Evolutionary conservation across 2,329 filamentous ascomycete genomes (phyloP).

Genomic region (Rachicladosporium sp.): DNA sequence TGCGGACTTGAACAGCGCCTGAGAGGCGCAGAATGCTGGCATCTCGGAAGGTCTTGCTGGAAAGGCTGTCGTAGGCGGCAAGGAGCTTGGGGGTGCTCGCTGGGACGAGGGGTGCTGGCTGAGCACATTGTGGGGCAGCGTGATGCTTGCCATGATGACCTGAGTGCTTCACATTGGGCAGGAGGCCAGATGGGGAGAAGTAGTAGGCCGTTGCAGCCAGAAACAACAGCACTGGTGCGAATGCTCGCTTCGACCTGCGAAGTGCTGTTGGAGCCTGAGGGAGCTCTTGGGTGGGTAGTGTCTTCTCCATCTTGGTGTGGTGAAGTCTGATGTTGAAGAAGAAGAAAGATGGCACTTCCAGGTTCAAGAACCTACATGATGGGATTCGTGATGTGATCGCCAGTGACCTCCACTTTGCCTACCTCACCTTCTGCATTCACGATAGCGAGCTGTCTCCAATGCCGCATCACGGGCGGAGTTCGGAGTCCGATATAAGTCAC

Average conservation of each 20-base stretch:
- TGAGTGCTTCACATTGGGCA: not conserved
- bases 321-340: not conserved
- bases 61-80: conserved; percentile 20
- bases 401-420: too few species aligned
- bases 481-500: too few species aligned
- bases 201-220: conserved; percentile 2
- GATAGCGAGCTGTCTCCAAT: too few species aligned
- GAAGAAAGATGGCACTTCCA: not conserved
- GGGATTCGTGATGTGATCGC: too few species aligned
- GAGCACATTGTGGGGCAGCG: conserved; percentile 11
- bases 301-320: conserved; percentile 15
- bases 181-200: conserved; percentile 2
- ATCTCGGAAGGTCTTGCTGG: conserved; percentile 19
- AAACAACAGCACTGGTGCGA: conserved; percentile 9
- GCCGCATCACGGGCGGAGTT: too few species aligned
- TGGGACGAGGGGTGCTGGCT: conserved; percentile 19
- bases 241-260: conserved; percentile 8
- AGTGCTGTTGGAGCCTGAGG: conserved; percentile 8
- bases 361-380: too few species aligned
- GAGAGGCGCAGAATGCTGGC: conserved; percentile 36
- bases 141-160: conserved; percentile 1
- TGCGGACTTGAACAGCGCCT: conserved; percentile 43
- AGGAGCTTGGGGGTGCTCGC: conserved; percentile 14
- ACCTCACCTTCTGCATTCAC: too few species aligned
- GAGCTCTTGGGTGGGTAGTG: conserved; percentile 12